Percentiles rank a stretch among this genome's conserved stretches.
These are phyloP conservation scores for Mycena capillaripes DNA, from an alignment of 768 basidiomycete species.

Conservation along the genomic window DNA sequence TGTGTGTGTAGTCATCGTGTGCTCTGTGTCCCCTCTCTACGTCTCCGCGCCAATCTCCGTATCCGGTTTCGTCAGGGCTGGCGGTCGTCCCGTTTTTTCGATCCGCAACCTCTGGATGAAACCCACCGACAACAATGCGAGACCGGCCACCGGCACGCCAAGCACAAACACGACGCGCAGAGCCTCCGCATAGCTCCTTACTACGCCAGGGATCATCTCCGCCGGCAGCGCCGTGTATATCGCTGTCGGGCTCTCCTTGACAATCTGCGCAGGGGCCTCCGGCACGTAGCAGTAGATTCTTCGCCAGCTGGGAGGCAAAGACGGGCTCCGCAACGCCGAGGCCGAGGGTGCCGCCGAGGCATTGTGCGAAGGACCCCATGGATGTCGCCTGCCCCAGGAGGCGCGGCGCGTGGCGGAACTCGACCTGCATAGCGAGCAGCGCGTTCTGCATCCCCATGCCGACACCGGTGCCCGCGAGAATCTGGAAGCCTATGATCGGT, in stretches of 20 bases:
- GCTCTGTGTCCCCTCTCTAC: too few species aligned
- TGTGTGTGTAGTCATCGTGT: too few species aligned
- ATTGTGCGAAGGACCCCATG: constrained; percentile 32
- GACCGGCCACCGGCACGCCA: constrained; percentile 23
- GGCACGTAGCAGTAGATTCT: constrained; percentile 22
- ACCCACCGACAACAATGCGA: not conserved
- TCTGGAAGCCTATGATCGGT: constrained; percentile 20
- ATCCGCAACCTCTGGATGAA: constrained; percentile 14
- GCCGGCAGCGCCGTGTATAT: constrained; percentile 27
- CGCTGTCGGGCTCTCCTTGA: constrained; percentile 29
- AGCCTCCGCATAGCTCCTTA: constrained; percentile 22
- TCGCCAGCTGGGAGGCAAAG: constrained; percentile 15
- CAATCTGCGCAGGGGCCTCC: constrained; percentile 21
- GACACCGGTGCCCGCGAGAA: constrained; percentile 23
- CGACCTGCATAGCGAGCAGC: constrained; percentile 6
- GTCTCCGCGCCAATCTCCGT: too few species aligned
- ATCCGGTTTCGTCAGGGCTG: too few species aligned
- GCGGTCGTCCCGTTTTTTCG: too few species aligned
- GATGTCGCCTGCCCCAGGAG: constrained; percentile 28
- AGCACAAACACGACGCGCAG: constrained; percentile 26
- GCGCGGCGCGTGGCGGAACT: constrained; percentile 15
- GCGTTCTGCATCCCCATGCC: constrained; percentile 25
- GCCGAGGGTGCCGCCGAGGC: constrained; percentile 28
- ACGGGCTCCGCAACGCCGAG: constrained; percentile 31
- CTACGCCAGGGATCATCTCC: constrained; percentile 31